Evolutionary conservation across 768 basidiomycete genomes (phyloP), one percentile per base, ranked within the genome.

Genomic region (Suillus tomentosus): DNA sequence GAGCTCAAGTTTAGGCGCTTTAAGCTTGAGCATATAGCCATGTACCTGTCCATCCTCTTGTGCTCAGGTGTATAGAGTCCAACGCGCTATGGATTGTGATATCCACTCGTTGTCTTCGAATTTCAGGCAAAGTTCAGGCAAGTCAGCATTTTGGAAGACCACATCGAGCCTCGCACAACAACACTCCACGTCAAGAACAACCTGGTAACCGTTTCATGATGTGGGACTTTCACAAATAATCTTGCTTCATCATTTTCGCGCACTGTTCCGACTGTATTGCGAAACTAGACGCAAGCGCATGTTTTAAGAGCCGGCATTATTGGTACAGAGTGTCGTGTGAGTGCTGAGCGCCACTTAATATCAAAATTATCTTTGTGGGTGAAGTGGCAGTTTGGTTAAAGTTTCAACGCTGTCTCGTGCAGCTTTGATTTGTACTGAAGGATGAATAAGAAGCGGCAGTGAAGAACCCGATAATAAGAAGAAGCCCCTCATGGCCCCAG

Each of bases 271-370:
- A 93, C 66, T 82, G n/a, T 86, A 10, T 84, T 31, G 31, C 31
- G 90, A 92, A 74, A 88, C 89, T 40, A 79, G 84, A 34, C 92
- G 93, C 75, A 93, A 93, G 71, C 88, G 90, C 77, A 31, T 31
- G 5, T 31, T 31, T 76, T 95, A 58, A 94, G 94, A 71, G 93
- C 92, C 31, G 86, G 94, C 10, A 48, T 50, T 50, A 50, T 53
- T 65, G 90, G 90, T 10, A 45, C 43, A 8, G 19, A 19, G 4
- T 10, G 19, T 19, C 14, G 43, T n/a, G 43, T n/a, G 43, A 19
- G 43, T 45, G 19, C 43, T 43, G 19, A 19, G 42, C 19, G 3
- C 43, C 43, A 45, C 19, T 7, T 19, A 19, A 19, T 3, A 9
- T 45, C 19, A 8, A 19, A 45, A 45, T 45, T 19, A 45, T 45